These are phyloP conservation scores for Ephemerocybe angulata DNA, from an alignment of 768 basidiomycete species.

Conservation along the genomic window DNA sequence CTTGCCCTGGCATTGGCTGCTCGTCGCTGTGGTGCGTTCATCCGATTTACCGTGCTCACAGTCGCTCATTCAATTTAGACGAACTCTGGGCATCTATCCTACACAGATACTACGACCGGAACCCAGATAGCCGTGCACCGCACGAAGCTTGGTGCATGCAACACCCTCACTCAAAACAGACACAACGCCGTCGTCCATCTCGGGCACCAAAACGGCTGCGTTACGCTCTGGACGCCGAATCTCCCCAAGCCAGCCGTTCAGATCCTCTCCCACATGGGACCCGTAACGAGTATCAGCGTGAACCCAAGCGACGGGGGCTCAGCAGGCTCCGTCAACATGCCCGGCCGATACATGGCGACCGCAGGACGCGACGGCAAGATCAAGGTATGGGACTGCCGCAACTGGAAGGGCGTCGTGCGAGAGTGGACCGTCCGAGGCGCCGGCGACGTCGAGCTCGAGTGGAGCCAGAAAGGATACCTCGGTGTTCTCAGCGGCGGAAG, in stretches of 20 bases:
- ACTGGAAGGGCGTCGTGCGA: slow-evolving; percentile 87
- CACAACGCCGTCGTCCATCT: slow-evolving; percentile 94
- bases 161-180: slow-evolving; percentile 82
- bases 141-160: slow-evolving; percentile 84
- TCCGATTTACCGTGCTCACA: neutral
- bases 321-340: slow-evolving; percentile 2
- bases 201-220: slow-evolving; percentile 91
- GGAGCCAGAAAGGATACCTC: slow-evolving; percentile 82
- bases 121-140: slow-evolving; percentile 81
- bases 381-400: slow-evolving; percentile 96
- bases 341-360: slow-evolving; percentile 87
- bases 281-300: slow-evolving; percentile 74
- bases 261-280: slow-evolving; percentile 86
- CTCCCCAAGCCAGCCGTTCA: slow-evolving; percentile 88
- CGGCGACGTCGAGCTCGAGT: slow-evolving; percentile 60
- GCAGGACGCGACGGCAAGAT: slow-evolving; percentile 83
- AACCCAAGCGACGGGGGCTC: slow-evolving; percentile 70
- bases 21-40: slow-evolving; percentile 69
- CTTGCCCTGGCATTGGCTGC: slow-evolving; percentile 92
- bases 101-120: slow-evolving; percentile 96
- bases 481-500: slow-evolving; percentile 79
- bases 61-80: slow-evolving; percentile 42
- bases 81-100: slow-evolving; percentile 88
- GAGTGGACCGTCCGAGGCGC: slow-evolving; percentile 71
- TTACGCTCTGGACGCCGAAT: slow-evolving; percentile 98